These are phyloP conservation scores for Monilinia polystroma DNA, from an alignment of 2,329 filamentous ascomycete species.

Conservation along the genomic window DNA sequence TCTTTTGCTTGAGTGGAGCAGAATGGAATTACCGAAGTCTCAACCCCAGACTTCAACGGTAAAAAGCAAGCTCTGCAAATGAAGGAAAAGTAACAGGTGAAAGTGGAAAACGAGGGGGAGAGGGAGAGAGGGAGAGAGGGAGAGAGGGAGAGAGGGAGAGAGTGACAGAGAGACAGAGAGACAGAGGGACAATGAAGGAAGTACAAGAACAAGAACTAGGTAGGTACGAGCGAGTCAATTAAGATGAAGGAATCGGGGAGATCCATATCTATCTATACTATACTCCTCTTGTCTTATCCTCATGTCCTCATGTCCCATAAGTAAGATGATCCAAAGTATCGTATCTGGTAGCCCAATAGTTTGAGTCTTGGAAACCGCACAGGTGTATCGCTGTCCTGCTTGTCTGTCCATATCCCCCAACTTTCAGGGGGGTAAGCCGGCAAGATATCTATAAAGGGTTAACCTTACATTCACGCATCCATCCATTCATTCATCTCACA, in stretches of 20 bases:
- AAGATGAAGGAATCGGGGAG: neutral
- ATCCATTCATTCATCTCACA: neutral
- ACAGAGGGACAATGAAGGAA: neutral
- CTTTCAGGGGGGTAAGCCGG: slow-evolving; percentile 9
- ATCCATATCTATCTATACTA: neutral
- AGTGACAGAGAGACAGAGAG: no score
- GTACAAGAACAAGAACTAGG: neutral
- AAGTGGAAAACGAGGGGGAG: neutral
- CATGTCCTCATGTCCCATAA: slow-evolving; percentile 2
- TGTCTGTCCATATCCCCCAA: neutral
- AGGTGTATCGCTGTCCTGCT: slow-evolving; percentile 11
- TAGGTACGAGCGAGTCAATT: no score
- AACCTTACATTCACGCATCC: slow-evolving; percentile 2
- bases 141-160: neutral
- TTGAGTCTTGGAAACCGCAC: neutral
- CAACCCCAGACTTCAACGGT: slow-evolving; percentile 16
- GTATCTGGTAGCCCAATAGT: slow-evolving; percentile 5
- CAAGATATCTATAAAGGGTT: slow-evolving; percentile 8
- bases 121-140: neutral
- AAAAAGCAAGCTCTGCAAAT: slow-evolving; percentile 3
- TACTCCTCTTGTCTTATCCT: slow-evolving; percentile 4
- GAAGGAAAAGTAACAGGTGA: neutral
- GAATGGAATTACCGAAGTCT: slow-evolving; percentile 19
- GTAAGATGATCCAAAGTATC: neutral
- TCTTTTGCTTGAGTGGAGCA: slow-evolving; percentile 21